phyloP scores from a whole-genome alignment of 1,284 basidiomycete species.

The Mycena citricolor region DNA sequence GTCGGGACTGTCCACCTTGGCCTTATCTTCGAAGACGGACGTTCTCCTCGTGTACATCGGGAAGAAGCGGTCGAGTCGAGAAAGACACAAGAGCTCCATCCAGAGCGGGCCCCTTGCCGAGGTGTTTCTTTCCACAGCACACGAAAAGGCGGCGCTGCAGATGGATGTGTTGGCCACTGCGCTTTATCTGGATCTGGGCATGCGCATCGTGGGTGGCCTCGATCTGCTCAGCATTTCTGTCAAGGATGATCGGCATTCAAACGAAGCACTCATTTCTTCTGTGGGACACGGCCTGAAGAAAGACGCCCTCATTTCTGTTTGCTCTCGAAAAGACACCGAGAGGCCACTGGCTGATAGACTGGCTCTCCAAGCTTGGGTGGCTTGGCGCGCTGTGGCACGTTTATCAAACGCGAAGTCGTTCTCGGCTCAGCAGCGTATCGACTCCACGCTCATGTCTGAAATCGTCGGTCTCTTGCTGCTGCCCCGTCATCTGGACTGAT shows the following conservation, averaged over 20 bases:
- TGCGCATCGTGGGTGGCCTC: conserved; percentile 43
- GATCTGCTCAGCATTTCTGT: conserved; percentile 53
- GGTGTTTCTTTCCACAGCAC: conserved; percentile 39
- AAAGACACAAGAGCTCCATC: conserved; percentile 17
- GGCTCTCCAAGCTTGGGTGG: conserved; percentile 12
- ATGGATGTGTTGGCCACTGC: conserved; percentile 40
- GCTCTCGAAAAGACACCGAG: too few relatives aligned
- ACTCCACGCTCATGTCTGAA: conserved; percentile 4
- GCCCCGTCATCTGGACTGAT: neutral
- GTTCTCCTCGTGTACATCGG: conserved; percentile 35
- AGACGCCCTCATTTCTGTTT: too few relatives aligned
- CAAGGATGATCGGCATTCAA: conserved; percentile 30
- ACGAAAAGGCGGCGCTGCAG: conserved; percentile 40
- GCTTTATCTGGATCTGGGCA: conserved; percentile 35
- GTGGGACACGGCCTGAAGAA: too few relatives aligned
- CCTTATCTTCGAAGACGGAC: conserved; percentile 35
- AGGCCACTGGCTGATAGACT: too few relatives aligned
- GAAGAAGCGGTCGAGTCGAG: conserved; percentile 1
- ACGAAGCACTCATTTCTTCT: too few relatives aligned
- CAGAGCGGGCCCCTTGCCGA: conserved; percentile 24
- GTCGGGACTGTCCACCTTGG: conserved; percentile 35
- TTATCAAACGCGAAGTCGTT: neutral
- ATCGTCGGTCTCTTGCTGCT: neutral
- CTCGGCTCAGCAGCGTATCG: conserved; percentile 2
- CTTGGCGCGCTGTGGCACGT: conserved; percentile 11